Evolutionary conservation across 768 basidiomycete species (phyloP).

Genomic region (Mycena crocata): DNA sequence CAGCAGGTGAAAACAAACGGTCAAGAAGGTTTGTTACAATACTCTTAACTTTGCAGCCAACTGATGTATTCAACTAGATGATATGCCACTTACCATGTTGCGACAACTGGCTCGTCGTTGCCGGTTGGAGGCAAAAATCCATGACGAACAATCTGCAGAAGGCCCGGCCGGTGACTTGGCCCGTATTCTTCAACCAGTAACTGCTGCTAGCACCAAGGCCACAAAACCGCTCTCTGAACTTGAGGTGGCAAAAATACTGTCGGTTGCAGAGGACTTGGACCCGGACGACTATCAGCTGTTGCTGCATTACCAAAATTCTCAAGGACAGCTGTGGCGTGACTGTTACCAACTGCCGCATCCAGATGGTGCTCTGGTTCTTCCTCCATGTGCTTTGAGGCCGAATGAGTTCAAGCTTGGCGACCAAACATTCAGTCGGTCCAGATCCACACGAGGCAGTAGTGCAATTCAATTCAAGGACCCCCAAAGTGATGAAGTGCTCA

Average conservation of each 20-base stretch:
- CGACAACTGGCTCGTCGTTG: conserved; percentile 14
- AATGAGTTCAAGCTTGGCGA: conserved; percentile 26
- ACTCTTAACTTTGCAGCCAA: neutral
- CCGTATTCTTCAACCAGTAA: conserved; percentile 9
- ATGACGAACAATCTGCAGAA: neutral
- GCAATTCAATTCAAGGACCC: conserved; percentile 38
- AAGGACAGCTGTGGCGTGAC: conserved; percentile 25
- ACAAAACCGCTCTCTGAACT: neutral
- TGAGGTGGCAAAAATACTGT: conserved; percentile 23
- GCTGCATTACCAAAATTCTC: conserved; percentile 31
- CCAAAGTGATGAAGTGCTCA: conserved; percentile 5
- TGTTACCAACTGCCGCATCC: conserved; percentile 30
- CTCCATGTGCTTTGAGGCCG: conserved; percentile 27
- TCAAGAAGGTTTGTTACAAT: conserved; percentile 24
- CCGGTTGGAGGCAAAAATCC: conserved; percentile 8
- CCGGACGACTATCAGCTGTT: conserved; percentile 30
- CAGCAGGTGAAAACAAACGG: conserved; percentile 40
- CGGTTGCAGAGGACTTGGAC: conserved; percentile 19
- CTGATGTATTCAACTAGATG: conserved; percentile 10
- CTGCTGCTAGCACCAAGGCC: neutral
- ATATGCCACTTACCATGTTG: conserved; percentile 29
- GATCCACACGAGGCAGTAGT: conserved; percentile 37
- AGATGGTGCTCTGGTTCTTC: conserved; percentile 19
- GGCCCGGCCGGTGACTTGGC: neutral
- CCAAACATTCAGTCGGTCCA: conserved; percentile 34